Evolutionary conservation across 2,329 filamentous ascomycete species (phyloP), one percentile per base, ranked within the genome.

Genomic region (Trichoderma harzianum): DNA sequence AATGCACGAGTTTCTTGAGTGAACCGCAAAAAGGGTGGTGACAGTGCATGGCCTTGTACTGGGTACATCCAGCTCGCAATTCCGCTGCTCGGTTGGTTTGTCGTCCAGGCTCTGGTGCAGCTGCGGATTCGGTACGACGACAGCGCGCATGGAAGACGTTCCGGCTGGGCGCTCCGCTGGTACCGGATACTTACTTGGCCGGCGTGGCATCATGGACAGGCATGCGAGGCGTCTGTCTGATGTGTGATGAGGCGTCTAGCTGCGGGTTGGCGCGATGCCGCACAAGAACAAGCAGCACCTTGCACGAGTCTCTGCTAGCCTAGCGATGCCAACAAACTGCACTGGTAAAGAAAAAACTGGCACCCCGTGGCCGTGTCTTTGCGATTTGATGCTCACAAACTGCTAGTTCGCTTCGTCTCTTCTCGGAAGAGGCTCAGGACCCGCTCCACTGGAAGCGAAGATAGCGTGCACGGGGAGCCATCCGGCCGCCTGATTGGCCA

Each of bases 401-500:
- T 69, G 32, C 58, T 61, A 36, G n/a, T 26, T 14, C 55, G 30
- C 51, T 57, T 60, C 65, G 57, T 57, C n/a, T 61, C 26, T 16
- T 51, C 57, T 69, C 66, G 57, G 66, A 69, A 69, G 66, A 69
- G 66, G 66, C 66, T 69, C 39, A 69, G 14, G 36, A 75, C 21
- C 63, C 63, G 77, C 76, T 78, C 78, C 78, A 80, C 77, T 80
- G 75, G 74, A 71, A 72, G 67, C 76, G 75, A 77, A 71, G 76
- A 75, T 73, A 76, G 73, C 69, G 74, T 72, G 77, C 79, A 80
- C 79, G 79, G 75, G 79, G 79, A 74, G 57, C 51, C 43, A 76
- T 61, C 72, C 73, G 73, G 74, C 74, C 57, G 73, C 72, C 73
- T 80, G 78, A 80, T 80, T 77, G 79, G 79, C 75, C 78, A 75